phyloP scores from a whole-genome alignment of 306 rosid genomes.

The Potentilla sterilis region DNA sequence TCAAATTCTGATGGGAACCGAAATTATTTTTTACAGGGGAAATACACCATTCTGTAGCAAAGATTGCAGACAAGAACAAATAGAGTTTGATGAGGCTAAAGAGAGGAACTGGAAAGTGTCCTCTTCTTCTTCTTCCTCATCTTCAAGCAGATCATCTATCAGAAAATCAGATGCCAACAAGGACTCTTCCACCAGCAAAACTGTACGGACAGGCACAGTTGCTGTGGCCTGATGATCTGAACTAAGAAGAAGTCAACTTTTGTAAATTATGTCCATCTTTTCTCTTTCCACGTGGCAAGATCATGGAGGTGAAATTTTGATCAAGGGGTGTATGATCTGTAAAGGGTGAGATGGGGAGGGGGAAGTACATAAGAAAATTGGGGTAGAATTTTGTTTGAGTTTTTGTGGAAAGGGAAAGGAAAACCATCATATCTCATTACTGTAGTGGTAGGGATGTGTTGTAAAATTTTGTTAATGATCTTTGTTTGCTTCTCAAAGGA shows the following conservation, averaged over 20 bases:
- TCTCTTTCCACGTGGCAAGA: slow-evolving; percentile 11
- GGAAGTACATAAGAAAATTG: background rate
- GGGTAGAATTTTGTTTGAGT: background rate
- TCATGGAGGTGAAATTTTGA: background rate
- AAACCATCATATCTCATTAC: slow-evolving; percentile 6
- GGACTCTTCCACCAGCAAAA: slow-evolving; percentile 44
- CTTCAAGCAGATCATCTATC: slow-evolving; percentile 48
- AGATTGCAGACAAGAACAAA: slow-evolving; percentile 88
- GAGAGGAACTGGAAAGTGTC: slow-evolving; percentile 58
- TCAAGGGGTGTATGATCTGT: background rate
- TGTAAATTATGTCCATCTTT: background rate
- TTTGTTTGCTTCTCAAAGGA: slow-evolving; percentile 6
- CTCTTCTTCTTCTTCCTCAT: slow-evolving; percentile 20
- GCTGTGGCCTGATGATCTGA: slow-evolving; percentile 53
- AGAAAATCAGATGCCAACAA: slow-evolving; percentile 59
- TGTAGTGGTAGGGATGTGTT: slow-evolving; percentile 11
- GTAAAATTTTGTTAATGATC: slow-evolving; percentile 23
- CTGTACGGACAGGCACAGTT: slow-evolving; percentile 66
- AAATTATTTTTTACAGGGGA: slow-evolving; percentile 58
- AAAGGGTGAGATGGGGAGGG: background rate
- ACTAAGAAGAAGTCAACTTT: background rate
- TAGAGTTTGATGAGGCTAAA: slow-evolving; percentile 68
- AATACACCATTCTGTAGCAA: slow-evolving; percentile 94
- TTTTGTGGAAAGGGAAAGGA: slow-evolving; percentile 14
- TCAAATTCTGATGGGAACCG: slow-evolving; percentile 25